phyloP scores from a whole-genome alignment of 352 stramenopile genomes.

The Phytophthora pisi region DNA sequence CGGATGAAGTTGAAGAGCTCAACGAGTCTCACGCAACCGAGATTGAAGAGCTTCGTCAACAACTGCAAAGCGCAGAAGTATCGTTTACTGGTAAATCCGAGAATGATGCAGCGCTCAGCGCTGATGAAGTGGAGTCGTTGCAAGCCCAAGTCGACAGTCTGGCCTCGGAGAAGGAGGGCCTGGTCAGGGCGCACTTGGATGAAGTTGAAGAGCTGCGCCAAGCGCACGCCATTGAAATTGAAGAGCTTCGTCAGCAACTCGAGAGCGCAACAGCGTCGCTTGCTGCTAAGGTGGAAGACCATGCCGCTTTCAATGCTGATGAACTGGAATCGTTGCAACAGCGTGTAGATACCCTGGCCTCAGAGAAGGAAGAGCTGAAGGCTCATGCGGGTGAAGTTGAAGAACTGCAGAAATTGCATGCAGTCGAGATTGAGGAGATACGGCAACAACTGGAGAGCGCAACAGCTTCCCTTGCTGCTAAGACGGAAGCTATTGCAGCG shows the following conservation, averaged over 20 bases:
- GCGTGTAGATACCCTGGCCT: conserved; percentile 10
- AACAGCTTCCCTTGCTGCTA: background rate
- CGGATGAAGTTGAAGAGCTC: conserved; percentile 27
- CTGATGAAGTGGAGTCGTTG: conserved; percentile 20
- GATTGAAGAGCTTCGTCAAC: conserved; percentile 18
- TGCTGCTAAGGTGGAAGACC: background rate
- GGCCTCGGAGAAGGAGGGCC: conserved; percentile 10
- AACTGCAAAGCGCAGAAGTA: conserved; percentile 28
- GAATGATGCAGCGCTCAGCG: background rate
- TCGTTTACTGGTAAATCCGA: background rate
- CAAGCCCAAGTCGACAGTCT: conserved; percentile 18
- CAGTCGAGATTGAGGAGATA: too few species aligned
- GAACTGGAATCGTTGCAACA: conserved; percentile 20
- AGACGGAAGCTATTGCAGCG: background rate
- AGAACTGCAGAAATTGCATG: background rate
- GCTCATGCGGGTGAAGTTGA: conserved; percentile 16
- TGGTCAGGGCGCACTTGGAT: conserved; percentile 11
- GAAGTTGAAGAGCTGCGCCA: conserved; percentile 25
- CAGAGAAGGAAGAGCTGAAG: conserved; percentile 19
- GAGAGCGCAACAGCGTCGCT: conserved; percentile 22
- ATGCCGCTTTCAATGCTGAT: conserved; percentile 5
- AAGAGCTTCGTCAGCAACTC: conserved; percentile 25
- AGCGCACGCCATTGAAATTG: conserved; percentile 2
- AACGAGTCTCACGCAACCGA: background rate
- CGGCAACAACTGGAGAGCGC: background rate